These are phyloP conservation scores for Erysimum cheiranthoides DNA, from an alignment of 345 rosid species.

Conservation along the genomic window DNA sequence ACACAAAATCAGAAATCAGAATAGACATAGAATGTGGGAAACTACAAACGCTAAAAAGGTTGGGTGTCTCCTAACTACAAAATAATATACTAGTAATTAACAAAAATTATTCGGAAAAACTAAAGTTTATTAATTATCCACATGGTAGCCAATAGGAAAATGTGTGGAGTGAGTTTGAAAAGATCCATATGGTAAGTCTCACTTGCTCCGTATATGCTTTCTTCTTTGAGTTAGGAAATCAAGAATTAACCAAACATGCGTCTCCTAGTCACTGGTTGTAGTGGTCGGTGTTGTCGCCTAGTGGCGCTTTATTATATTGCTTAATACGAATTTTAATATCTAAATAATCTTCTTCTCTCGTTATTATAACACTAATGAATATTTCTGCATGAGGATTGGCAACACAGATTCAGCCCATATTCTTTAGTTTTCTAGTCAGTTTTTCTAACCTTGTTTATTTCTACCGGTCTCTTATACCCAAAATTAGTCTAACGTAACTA, in stretches of 20 bases:
- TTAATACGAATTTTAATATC: constrained; percentile 18
- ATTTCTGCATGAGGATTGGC: neutral
- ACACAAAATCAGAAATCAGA: neutral
- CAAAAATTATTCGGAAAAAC: neutral
- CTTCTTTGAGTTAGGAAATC: constrained; percentile 31
- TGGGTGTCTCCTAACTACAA: neutral
- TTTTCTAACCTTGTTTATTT: neutral
- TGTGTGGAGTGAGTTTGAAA: constrained; percentile 30
- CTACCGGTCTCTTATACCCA: constrained; percentile 8
- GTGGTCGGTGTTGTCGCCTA: constrained; percentile 62
- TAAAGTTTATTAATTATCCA: neutral
- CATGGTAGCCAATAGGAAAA: constrained; percentile 31
- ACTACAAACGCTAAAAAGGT: neutral
- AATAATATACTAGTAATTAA: neutral
- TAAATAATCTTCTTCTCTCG: neutral
- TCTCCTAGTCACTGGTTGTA: constrained; percentile 58
- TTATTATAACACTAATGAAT: neutral
- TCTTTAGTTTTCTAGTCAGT: neutral
- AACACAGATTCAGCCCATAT: neutral
- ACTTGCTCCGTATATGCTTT: constrained; percentile 48
- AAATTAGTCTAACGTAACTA: neutral
- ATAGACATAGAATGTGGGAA: neutral
- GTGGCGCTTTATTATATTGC: constrained; percentile 28
- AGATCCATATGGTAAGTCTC: constrained; percentile 52
- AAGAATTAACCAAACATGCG: constrained; percentile 59